A percentile compares a stretch with the other conserved stretches of the same genome.
phyloP scores from a whole-genome alignment of 768 basidiomycete species.

The Suillus paluster region DNA sequence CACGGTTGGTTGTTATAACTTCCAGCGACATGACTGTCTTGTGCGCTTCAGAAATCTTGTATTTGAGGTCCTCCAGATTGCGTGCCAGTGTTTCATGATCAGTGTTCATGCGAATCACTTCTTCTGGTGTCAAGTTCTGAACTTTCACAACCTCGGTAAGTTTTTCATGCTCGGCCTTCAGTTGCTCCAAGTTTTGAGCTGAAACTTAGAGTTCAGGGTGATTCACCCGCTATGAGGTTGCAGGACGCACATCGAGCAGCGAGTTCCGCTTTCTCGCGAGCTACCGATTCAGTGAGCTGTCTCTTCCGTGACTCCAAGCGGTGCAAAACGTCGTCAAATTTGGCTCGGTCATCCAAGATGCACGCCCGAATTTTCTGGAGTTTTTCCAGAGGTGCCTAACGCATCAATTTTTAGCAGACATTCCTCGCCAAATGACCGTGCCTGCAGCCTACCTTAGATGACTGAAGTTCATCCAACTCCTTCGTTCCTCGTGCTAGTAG shows the following conservation, averaged over 20 bases:
- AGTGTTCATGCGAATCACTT: conserved; percentile 88
- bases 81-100: conserved; percentile 81
- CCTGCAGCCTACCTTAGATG: conserved; percentile 54
- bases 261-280: conserved; percentile 69
- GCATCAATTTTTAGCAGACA: conserved; percentile 2
- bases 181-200: conserved; percentile 67
- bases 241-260: conserved; percentile 51
- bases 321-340: conserved; percentile 75
- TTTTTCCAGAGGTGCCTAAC: conserved; percentile 64
- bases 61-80: conserved; percentile 75
- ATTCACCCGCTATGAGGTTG: background rate
- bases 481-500: conserved; percentile 49
- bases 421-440: background rate
- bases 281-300: conserved; percentile 67
- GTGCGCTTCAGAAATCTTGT: conserved; percentile 76
- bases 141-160: conserved; percentile 71
- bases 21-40: conserved; percentile 79
- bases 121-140: conserved; percentile 91
- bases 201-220: conserved; percentile 14
- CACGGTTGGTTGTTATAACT: conserved; percentile 79
- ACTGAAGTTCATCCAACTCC: conserved; percentile 62
- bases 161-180: conserved; percentile 65
- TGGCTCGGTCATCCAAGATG: conserved; percentile 74
- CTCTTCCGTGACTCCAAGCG: conserved; percentile 73
- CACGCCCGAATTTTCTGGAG: conserved; percentile 64